Conservation (phyloP, 805 yeast species). For the Ogataea wickerhamii region DNA sequence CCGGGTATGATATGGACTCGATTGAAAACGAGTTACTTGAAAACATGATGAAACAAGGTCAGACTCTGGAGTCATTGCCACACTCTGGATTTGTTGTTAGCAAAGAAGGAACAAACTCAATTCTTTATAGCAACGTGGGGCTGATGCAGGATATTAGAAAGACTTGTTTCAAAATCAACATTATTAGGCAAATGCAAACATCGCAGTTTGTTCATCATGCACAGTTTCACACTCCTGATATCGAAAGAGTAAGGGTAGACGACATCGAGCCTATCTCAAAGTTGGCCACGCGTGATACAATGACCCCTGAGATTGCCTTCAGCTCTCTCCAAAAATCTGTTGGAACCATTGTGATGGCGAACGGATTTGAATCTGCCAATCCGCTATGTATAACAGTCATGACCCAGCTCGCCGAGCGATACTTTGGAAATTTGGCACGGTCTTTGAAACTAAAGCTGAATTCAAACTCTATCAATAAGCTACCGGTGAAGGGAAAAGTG, state of each 20-base stretch:
- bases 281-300: conserved; percentile 61
- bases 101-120: conserved; percentile 56
- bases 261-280: conserved; percentile 86
- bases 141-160: conserved; percentile 86
- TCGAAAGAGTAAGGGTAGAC: conserved; percentile 50
- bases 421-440: conserved; percentile 67
- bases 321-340: conserved; percentile 65
- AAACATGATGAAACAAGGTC: conserved; percentile 29
- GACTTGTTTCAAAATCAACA: conserved; percentile 80
- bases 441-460: conserved; percentile 72
- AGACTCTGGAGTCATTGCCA: conserved; percentile 32
- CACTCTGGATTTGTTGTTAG: conserved; percentile 40
- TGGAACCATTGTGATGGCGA: conserved; percentile 80
- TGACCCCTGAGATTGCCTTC: conserved; percentile 57
- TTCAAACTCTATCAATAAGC: conserved; percentile 46
- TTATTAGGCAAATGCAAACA: conserved; percentile 87
- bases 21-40: conserved; percentile 45
- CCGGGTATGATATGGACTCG: conserved; percentile 45
- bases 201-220: conserved; percentile 72
- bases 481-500: conserved; percentile 26
- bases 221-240: conserved; percentile 66
- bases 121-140: conserved; percentile 61
- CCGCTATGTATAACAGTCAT: conserved; percentile 72
- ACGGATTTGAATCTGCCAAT: conserved; percentile 85
- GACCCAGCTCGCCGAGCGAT: conserved; percentile 80